Conservation (phyloP, 345 rosid genomes). For the Salix koriyanagi region DNA sequence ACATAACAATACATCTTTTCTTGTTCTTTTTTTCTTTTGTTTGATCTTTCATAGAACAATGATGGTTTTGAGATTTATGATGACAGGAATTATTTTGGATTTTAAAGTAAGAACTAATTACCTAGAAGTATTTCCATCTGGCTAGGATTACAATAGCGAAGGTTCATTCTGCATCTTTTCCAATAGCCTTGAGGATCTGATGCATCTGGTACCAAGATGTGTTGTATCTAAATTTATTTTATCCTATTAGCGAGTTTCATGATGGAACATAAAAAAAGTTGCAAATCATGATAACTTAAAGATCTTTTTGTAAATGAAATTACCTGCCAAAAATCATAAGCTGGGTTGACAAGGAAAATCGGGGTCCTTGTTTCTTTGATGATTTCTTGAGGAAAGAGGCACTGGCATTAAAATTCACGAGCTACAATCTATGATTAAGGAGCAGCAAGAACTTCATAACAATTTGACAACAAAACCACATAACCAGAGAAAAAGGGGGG, state of each 20-base stretch:
- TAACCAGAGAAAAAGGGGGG: background rate
- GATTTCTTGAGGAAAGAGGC: constrained; percentile 67
- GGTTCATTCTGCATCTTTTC: constrained; percentile 61
- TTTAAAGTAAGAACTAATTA: constrained; percentile 14
- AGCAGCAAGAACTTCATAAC: background rate
- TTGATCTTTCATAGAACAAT: too few species aligned
- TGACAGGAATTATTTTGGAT: too few species aligned
- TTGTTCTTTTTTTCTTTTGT: too few species aligned
- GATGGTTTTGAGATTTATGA: too few species aligned
- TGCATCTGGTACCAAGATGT: constrained; percentile 60
- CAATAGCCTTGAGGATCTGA: constrained; percentile 55
- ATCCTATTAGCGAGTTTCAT: background rate
- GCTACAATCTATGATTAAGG: background rate
- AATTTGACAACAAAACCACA: background rate
- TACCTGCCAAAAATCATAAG: constrained; percentile 98
- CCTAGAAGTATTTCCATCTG: constrained; percentile 65
- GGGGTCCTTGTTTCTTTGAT: constrained; percentile 61
- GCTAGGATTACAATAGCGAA: constrained; percentile 50
- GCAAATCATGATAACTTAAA: background rate
- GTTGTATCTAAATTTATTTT: constrained; percentile 45
- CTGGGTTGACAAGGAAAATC: constrained; percentile 69
- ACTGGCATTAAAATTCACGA: constrained; percentile 27
- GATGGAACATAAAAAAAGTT: constrained; percentile 1
- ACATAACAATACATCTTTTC: too few species aligned
- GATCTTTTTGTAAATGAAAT: constrained; percentile 11